Evolutionary conservation across 768 basidiomycete genomes (phyloP).

Genomic region (Xanthoconium purpureum): DNA sequence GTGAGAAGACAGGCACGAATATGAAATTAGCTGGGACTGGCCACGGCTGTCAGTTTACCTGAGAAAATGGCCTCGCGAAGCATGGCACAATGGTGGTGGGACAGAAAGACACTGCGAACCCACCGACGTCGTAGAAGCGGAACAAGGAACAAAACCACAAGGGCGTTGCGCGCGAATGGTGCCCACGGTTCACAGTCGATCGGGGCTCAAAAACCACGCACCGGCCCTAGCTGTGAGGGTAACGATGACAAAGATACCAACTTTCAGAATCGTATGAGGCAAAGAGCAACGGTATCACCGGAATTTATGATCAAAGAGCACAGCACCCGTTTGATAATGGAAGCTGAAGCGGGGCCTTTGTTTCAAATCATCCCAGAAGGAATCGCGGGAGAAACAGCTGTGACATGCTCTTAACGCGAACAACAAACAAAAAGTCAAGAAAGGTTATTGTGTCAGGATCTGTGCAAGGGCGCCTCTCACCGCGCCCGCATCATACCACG

Average conservation of each 20-base stretch:
- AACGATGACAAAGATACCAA: background rate
- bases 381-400: conserved; percentile 6
- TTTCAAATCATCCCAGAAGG: background rate
- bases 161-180: background rate
- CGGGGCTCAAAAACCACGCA: background rate
- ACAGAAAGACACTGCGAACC: background rate
- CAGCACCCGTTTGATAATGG: background rate
- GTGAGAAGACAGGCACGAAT: background rate
- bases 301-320: background rate
- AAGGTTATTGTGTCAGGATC: conserved; percentile 21
- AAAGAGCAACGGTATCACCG: background rate
- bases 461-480: conserved; percentile 44
- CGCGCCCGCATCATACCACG: conserved; percentile 43
- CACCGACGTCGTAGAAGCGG: background rate
- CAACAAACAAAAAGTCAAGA: background rate
- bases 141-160: background rate
- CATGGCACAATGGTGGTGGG: background rate
- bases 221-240: background rate
- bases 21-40: background rate
- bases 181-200: background rate
- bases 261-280: background rate
- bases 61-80: background rate
- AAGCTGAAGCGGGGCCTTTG: background rate
- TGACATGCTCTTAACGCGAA: background rate
- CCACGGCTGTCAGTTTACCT: background rate